Base-by-base conservation (phyloP, 73 alveolate genomes). In the Paramecium pentaurelia region DNA sequence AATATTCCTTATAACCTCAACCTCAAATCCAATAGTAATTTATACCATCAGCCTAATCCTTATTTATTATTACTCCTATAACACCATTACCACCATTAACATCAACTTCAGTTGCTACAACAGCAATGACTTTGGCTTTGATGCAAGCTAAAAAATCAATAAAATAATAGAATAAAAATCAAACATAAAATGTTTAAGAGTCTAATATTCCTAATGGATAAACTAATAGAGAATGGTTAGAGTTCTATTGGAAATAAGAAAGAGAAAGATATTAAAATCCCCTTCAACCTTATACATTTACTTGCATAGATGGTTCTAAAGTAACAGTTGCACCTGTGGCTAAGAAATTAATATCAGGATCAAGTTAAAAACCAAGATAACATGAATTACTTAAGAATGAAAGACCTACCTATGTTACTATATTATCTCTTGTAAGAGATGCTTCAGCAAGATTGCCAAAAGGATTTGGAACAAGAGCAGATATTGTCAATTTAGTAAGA, bases 391-490 rank as follows among this genome's bases (percentile, higher is more conserved):
- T 98, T 27, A 95, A 97, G 73, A 93, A 92, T 27, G 98, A 98
- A 71, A 91, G 99, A 75, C 99, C 99, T 3, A 98, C 99, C 2
- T 95, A 93, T 92, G 97, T 98, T 20, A 98, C 99, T 9, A 93
- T 98, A 25, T 93, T 98, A n/a, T 96, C 99, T 27, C 71, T 98
- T 9, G 99, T 98, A 1, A 95, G 99, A 92, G 99, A 98, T 94
- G 99, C 99, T 3, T 99, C 99, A 25, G 97, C 99, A 54, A 83
- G 99, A 54, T 91, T 98, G 28, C 99, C 99, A 27, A 98, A 97
- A 87, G 99, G 99, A 14, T 98, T 97, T 10, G 99, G 99, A 20
- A 98, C 99, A 6, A 95, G 99, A 92, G 97, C 99, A 16, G 99
- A 98, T 92, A 98, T 98, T 30, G 38, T 71, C 47, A 83, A 89